Conservation (phyloP, 495 filamentous ascomycete genomes). For the Hypoxylon trugodes region DNA sequence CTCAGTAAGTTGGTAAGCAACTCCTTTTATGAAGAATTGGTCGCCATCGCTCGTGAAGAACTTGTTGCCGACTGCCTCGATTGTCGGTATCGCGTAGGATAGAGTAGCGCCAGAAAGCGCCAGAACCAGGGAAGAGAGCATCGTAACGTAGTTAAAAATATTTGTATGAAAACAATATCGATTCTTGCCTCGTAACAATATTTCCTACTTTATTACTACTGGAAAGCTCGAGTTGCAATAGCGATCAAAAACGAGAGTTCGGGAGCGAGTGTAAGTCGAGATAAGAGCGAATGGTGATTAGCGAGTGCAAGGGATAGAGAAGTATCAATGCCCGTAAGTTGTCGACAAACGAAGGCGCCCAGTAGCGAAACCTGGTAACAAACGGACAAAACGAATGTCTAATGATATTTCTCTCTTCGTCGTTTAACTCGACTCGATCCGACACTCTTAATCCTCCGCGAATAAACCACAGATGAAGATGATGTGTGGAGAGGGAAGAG, state of each 20-base stretch:
- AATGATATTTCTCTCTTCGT: constrained; percentile 4
- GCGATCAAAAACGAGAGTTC: constrained; percentile 11
- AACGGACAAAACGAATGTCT: constrained; percentile 35
- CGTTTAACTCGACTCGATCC: constrained; percentile 18
- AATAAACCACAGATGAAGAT: constrained; percentile 11
- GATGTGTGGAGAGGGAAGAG: constrained; percentile 6
- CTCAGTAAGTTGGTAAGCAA: constrained; percentile 70
- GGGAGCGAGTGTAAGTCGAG: constrained; percentile 23
- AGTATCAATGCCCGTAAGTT: constrained; percentile 19
- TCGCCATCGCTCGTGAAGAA: constrained; percentile 81
- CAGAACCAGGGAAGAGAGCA: constrained; percentile 47
- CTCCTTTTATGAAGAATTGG: constrained; percentile 86
- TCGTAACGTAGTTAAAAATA: constrained; percentile 29
- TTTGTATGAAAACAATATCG: constrained; percentile 6
- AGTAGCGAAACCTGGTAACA: constrained; percentile 11
- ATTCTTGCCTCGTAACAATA: neutral
- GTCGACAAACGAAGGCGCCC: constrained; percentile 34
- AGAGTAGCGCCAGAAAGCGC: constrained; percentile 47
- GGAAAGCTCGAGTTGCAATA: constrained; percentile 11
- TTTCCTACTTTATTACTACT: neutral
- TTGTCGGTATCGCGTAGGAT: constrained; percentile 58
- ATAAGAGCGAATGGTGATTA: constrained; percentile 12
- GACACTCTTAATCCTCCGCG: constrained; percentile 10
- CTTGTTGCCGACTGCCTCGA: constrained; percentile 79
- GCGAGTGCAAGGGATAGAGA: constrained; percentile 10